Conservation (phyloP, 1,139 yeast species). For the Candida pseudoviswanathii region DNA sequence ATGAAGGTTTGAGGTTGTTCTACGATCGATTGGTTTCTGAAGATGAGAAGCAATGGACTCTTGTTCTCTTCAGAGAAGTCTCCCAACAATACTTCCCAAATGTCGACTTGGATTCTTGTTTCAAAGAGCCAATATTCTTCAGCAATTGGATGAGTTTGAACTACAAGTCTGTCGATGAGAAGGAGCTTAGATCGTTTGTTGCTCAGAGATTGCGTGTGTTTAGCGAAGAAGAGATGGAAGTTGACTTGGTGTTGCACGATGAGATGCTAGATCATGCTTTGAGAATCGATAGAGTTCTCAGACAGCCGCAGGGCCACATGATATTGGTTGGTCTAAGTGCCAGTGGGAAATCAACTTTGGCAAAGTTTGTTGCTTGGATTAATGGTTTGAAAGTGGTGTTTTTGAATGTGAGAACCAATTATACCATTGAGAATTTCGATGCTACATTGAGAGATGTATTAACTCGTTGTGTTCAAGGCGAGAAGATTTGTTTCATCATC, state of each 20-base stretch:
- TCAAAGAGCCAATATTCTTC: conserved; percentile 57
- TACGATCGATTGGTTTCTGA: conserved; percentile 63
- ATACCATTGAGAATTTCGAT: conserved; percentile 68
- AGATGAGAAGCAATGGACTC: conserved; percentile 57
- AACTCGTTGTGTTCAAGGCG: conserved; percentile 50
- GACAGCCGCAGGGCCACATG: conserved; percentile 89
- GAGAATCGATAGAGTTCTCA: conserved; percentile 78
- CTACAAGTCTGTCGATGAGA: conserved; percentile 58
- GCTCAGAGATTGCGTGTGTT: conserved; percentile 68
- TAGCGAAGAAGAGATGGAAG: conserved; percentile 74
- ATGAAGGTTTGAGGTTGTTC: conserved; percentile 79
- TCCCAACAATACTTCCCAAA: conserved; percentile 51
- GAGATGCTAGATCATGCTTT: conserved; percentile 76
- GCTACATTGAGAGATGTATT: conserved; percentile 58
- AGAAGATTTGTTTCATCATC: conserved; percentile 69
- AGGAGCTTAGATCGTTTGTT: conserved; percentile 56
- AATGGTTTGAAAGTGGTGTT: conserved; percentile 71
- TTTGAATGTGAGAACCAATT: conserved; percentile 58
- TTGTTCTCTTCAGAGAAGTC: conserved; percentile 38
- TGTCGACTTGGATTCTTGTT: conserved; percentile 35
- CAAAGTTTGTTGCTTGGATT: conserved; percentile 90
- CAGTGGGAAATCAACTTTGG: conserved; percentile 77
- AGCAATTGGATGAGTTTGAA: conserved; percentile 74
- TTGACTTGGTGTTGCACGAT: conserved; percentile 63
- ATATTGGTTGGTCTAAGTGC: conserved; percentile 86